These are phyloP conservation scores for Pythium monospermum DNA, from an alignment of 352 stramenopile species.

Conservation along the genomic window DNA sequence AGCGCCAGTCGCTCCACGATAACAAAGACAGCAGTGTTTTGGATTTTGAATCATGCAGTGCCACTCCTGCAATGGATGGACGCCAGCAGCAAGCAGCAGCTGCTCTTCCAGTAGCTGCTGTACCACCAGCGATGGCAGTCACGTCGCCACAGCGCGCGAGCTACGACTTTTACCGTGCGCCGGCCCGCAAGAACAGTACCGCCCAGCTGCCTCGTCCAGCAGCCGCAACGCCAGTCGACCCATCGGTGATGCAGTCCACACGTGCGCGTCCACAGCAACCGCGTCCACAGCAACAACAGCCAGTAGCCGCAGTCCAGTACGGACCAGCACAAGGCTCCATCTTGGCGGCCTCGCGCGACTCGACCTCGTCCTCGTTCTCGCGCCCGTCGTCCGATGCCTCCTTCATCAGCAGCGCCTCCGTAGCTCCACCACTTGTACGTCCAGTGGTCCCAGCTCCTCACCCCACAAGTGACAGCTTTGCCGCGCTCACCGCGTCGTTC, in stretches of 20 bases:
- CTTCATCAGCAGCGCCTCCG: constrained; percentile 18
- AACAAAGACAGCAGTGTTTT: constrained; percentile 13
- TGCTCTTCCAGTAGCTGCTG: neutral
- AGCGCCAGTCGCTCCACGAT: constrained; percentile 6
- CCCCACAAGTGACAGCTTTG: too few relatives aligned
- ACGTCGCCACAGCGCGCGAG: constrained; percentile 11
- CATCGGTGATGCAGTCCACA: neutral
- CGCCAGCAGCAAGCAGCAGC: neutral
- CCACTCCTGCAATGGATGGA: constrained; percentile 10
- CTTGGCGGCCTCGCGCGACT: constrained; percentile 3
- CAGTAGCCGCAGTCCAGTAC: neutral
- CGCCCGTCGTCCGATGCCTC: constrained; percentile 9
- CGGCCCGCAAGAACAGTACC: neutral
- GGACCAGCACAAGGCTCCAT: constrained; percentile 8
- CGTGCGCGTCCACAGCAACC: too few relatives aligned
- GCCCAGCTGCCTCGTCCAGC: neutral
- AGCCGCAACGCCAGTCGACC: neutral
- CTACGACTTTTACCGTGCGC: constrained; percentile 12
- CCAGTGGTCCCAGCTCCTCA: too few relatives aligned
- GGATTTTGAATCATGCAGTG: constrained; percentile 14
- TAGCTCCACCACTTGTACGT: constrained; percentile 5
- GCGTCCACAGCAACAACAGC: neutral
- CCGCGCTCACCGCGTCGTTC: too few relatives aligned
- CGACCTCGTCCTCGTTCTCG: neutral
- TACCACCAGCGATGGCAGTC: neutral